These are phyloP conservation scores for Lentithecium fluviatile DNA, from an alignment of 495 filamentous ascomycete genomes.

Conservation along the genomic window DNA sequence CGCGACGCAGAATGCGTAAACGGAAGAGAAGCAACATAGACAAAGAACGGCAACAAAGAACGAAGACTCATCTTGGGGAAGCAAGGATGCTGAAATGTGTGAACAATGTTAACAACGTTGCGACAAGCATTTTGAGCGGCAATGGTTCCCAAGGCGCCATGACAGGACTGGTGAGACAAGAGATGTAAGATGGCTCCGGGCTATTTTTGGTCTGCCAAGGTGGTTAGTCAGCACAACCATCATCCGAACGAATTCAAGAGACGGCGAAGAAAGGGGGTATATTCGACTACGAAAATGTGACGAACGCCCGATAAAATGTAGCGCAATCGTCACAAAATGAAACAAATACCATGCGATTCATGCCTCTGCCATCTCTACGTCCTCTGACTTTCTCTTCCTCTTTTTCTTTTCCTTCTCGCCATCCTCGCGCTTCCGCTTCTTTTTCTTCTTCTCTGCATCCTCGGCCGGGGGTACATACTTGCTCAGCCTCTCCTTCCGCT, in stretches of 20 bases:
- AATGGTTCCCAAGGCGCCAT: neutral
- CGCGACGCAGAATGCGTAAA: neutral
- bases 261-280: constrained; percentile 8
- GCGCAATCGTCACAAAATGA: neutral
- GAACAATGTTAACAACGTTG: too few species aligned
- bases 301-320: neutral
- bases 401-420: constrained; percentile 48
- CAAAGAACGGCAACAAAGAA: neutral
- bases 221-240: constrained; percentile 9
- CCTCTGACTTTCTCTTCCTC: constrained; percentile 27
- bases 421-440: constrained; percentile 58
- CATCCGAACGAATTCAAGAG: neutral
- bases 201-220: constrained; percentile 5
- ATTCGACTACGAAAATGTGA: neutral
- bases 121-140: too few species aligned
- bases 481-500: constrained; percentile 77
- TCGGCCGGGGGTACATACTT: constrained; percentile 86
- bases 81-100: too few species aligned
- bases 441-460: constrained; percentile 50
- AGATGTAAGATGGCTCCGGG: constrained; percentile 5
- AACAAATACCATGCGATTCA: neutral
- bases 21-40: neutral
- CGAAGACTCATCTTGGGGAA: neutral
- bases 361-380: constrained; percentile 11
- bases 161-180: constrained; percentile 5